phyloP scores from a whole-genome alignment of 2,329 filamentous ascomycete genomes.

The Hysterium pulicare region DNA sequence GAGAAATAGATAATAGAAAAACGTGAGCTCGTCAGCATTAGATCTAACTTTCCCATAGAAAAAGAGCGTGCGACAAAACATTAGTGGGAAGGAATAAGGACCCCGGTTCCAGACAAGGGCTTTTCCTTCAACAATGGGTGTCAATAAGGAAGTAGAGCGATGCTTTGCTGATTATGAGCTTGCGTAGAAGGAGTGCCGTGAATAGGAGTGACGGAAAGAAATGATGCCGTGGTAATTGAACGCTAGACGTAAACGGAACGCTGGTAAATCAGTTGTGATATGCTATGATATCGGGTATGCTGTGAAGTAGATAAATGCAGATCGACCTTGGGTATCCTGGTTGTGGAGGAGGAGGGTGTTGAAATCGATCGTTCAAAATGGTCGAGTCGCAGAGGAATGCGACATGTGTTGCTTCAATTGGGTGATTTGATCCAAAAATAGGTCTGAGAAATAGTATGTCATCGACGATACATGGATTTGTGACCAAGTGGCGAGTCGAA shows the following conservation, averaged over 20 bases:
- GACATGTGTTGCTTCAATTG: neutral
- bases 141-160: neutral
- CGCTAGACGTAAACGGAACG: conserved; percentile 10
- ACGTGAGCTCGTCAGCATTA: conserved; percentile 19
- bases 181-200: neutral
- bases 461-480: conserved; percentile 27
- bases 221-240: conserved; percentile 15
- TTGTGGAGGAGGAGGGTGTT: neutral
- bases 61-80: conserved; percentile 14
- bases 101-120: conserved; percentile 1
- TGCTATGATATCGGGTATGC: conserved; percentile 6
- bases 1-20: conserved; percentile 3
- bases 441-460: neutral
- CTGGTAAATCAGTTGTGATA: conserved; percentile 1
- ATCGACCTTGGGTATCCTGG: conserved; percentile 15
- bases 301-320: conserved; percentile 1
- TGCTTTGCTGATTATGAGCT: neutral
- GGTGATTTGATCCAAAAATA: neutral
- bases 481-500: conserved; percentile 31
- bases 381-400: neutral
- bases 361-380: conserved; percentile 4
- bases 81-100: too few relatives aligned
- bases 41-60: conserved; percentile 3
- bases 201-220: neutral
- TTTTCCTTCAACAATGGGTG: too few relatives aligned